These are phyloP conservation scores for Tetrastigma voinierianum DNA, from an alignment of 164 flowering plant genomes.

Conservation along the genomic window DNA sequence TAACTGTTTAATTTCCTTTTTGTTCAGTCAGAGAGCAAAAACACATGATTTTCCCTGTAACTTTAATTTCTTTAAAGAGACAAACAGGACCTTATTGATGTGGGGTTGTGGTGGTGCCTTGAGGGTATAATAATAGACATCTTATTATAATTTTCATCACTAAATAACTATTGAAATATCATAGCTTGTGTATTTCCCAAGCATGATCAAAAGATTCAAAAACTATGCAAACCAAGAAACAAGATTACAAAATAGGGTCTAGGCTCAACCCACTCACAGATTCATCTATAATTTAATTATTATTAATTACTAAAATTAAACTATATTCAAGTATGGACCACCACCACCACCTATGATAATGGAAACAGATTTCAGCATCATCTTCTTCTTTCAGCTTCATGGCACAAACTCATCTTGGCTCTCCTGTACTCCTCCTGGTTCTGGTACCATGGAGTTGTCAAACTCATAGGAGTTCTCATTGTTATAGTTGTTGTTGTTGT, in stretches of 20 bases:
- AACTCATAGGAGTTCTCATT: conserved; percentile 24
- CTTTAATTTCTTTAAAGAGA: no score
- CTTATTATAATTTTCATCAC: not conserved
- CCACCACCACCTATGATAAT: not conserved
- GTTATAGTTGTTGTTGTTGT: conserved; percentile 20
- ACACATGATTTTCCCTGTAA: no score
- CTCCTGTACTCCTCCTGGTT: conserved; percentile 20
- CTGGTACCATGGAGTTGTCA: conserved; percentile 20
- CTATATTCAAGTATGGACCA: not conserved
- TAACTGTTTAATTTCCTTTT: no score
- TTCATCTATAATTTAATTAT: no score
- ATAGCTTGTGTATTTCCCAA: not conserved
- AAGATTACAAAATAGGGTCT: not conserved
- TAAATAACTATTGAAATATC: not conserved
- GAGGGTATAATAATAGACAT: not conserved
- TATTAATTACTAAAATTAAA: not conserved
- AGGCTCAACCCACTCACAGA: no score
- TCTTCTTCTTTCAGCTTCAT: not conserved
- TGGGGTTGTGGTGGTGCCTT: not conserved
- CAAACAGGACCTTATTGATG: no score
- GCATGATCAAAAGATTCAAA: not conserved
- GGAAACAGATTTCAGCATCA: not conserved
- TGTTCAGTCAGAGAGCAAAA: no score
- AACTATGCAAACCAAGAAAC: not conserved
- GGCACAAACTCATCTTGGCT: conserved; percentile 25